phyloP scores from a whole-genome alignment of 371 early-diverging fungal genomes.

The Mortierella sp. region DNA sequence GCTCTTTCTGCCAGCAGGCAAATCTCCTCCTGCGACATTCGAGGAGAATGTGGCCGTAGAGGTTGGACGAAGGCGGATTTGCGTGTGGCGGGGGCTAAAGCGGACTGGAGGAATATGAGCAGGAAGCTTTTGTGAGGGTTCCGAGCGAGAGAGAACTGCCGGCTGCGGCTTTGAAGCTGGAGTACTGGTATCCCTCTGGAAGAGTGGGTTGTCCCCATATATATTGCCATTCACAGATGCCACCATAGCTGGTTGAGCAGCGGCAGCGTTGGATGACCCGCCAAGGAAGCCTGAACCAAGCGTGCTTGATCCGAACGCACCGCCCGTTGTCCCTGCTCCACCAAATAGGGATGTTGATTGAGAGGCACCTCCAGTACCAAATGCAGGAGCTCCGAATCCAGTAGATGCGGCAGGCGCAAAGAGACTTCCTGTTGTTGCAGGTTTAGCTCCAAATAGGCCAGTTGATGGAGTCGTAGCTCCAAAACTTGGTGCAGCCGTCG shows the following conservation, averaged over 20 bases:
- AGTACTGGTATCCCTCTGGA: constrained; percentile 62
- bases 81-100: constrained; percentile 75
- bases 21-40: constrained; percentile 54
- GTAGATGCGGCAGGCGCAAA: constrained; percentile 39
- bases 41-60: constrained; percentile 59
- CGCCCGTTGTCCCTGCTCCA: constrained; percentile 19
- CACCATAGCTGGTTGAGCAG: constrained; percentile 61
- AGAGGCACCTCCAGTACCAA: constrained; percentile 30
- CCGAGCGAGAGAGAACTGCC: constrained; percentile 59
- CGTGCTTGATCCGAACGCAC: constrained; percentile 27
- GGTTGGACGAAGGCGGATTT: constrained; percentile 80
- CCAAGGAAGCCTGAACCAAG: constrained; percentile 54
- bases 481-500: constrained; percentile 35
- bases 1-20: constrained; percentile 45
- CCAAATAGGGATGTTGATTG: constrained; percentile 38
- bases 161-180: constrained; percentile 58
- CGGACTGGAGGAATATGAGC: constrained; percentile 67
- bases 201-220: constrained; percentile 87
- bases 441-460: constrained; percentile 47
- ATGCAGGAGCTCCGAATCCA: constrained; percentile 37
- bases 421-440: constrained; percentile 50
- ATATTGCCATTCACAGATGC: constrained; percentile 87
- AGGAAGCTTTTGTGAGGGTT: constrained; percentile 66
- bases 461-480: constrained; percentile 36
- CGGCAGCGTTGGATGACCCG: constrained; percentile 31